Evolutionary conservation across 2,329 filamentous ascomycete species (phyloP), one percentile per base, ranked within the genome.

Genomic region (Beauveria sp.): DNA sequence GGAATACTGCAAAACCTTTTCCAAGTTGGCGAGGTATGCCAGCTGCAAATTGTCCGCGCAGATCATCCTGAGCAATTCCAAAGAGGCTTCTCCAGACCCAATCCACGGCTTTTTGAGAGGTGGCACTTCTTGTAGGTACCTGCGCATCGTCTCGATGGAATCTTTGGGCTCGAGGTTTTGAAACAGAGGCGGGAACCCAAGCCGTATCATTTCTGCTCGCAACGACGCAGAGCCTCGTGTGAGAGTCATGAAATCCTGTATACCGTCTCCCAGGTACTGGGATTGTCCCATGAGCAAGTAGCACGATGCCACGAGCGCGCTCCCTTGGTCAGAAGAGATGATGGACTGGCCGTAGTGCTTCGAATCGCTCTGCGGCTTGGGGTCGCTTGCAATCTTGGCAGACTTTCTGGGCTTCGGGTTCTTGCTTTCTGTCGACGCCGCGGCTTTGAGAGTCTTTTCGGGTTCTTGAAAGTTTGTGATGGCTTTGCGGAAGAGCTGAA

Each of bases 251-350:
- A 59, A 59, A 26, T 59, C 38, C 18, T 59, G 47, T 2, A 52
- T 52, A 7, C 56, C 57, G 57, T 59, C 47, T 9, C 57, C 56
- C 0, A 59, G 47, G 14, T 59, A 59, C 47, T 43, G 57, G 6
- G 47, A 52, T 16, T 59, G 57, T 2, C 57, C 57, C 24, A 59
- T 59, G 47, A 59, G 57, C 24, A 59, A 8, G 38, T 59, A 59
- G 24, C 57, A 59, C 1, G 57, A 38, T 3, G 57, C 57, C 5
- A 59, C 57, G 18, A 59, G 38, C 12, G 57, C 47, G 47, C 57
- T 59, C 2, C 47, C 57, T 20, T 59, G 57, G 24, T 59, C 57
- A 43, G 24, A 45, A 1, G 57, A 59, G 38, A 52, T 20, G 57
- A 59, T 59, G 47, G 57, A 59, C 12, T 52, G 46, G 7, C 57